Evolutionary conservation across 345 rosid species (phyloP).

Genomic region (Melastoma malabathricum): DNA sequence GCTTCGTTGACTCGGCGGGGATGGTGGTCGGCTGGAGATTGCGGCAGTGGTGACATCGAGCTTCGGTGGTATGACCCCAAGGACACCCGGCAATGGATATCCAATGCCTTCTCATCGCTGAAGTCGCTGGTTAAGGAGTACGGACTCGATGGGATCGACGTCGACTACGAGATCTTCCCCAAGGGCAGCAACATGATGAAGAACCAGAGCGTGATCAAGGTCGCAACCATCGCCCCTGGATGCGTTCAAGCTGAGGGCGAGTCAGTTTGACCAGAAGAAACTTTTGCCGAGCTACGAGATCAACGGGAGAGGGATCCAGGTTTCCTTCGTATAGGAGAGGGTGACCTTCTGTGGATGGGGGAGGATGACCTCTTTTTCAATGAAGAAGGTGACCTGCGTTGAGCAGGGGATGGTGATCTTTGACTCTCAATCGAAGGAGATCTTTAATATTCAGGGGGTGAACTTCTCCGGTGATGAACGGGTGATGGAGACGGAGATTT

Average conservation of each 20-base stretch:
- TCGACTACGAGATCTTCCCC: constrained; percentile 39
- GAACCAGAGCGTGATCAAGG: constrained; percentile 18
- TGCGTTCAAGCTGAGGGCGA: constrained; percentile 18
- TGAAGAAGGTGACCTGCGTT: constrained; percentile 24
- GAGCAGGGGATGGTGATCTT: constrained; percentile 36
- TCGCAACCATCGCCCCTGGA: constrained; percentile 37
- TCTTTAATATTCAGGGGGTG: constrained; percentile 20
- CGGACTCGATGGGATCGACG: constrained; percentile 45
- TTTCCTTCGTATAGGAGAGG: constrained; percentile 14
- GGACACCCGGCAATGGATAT: constrained; percentile 24
- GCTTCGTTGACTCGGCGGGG: too few species aligned
- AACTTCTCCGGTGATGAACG: constrained; percentile 20
- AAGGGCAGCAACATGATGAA: constrained; percentile 13
- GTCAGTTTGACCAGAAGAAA: constrained; percentile 23
- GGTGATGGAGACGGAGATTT: constrained; percentile 9
- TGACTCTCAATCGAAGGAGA: constrained; percentile 23
- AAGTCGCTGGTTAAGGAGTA: constrained; percentile 16
- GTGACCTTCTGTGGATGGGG: constrained; percentile 22
- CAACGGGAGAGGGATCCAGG: constrained; percentile 50
- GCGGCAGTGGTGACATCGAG: constrained; percentile 21
- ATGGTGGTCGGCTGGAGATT: too few species aligned
- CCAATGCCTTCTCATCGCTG: constrained; percentile 31
- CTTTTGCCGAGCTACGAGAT: constrained; percentile 48
- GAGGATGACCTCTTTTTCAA: constrained; percentile 27
- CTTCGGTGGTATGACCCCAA: constrained; percentile 32